A percentile compares a stretch with the other conserved stretches of the same genome.
Conservation (phyloP, 177 flowering plant genomes). For the Tripterygium wilfordii region DNA sequence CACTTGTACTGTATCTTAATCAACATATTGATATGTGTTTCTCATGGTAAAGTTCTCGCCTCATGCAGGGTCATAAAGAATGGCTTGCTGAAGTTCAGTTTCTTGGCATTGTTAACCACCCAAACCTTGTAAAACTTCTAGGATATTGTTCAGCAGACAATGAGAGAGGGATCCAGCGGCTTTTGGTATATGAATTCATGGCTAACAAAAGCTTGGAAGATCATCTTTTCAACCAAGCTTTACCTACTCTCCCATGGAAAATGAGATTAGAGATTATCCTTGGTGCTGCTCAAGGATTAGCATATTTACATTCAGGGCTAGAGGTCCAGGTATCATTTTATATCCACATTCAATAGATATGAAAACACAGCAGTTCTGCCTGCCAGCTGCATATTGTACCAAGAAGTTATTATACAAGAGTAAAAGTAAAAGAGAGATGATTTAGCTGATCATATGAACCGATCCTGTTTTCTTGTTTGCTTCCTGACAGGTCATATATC, state of each 20-base stretch:
- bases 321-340: conserved; percentile 85
- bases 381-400: too few species aligned
- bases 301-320: conserved; percentile 73
- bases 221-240: conserved; percentile 56
- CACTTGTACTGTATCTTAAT: too few species aligned
- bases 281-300: conserved; percentile 88
- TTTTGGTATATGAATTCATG: conserved; percentile 84
- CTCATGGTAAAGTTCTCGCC: not conserved
- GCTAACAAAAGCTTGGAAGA: conserved; percentile 74
- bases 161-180: conserved; percentile 77
- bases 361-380: too few species aligned
- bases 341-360: too few species aligned
- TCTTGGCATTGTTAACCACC: conserved; percentile 80
- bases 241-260: conserved; percentile 62
- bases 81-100: conserved; percentile 92
- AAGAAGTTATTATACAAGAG: too few species aligned
- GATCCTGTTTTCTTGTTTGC: too few species aligned
- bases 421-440: too few species aligned
- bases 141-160: conserved; percentile 80
- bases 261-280: conserved; percentile 65
- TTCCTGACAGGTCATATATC: conserved; percentile 88
- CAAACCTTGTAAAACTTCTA: conserved; percentile 80
- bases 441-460: too few species aligned
- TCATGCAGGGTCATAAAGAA: conserved; percentile 77
- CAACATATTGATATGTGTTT: too few species aligned